Conservation (phyloP, 495 filamentous ascomycete species). For the Podospora comata region DNA sequence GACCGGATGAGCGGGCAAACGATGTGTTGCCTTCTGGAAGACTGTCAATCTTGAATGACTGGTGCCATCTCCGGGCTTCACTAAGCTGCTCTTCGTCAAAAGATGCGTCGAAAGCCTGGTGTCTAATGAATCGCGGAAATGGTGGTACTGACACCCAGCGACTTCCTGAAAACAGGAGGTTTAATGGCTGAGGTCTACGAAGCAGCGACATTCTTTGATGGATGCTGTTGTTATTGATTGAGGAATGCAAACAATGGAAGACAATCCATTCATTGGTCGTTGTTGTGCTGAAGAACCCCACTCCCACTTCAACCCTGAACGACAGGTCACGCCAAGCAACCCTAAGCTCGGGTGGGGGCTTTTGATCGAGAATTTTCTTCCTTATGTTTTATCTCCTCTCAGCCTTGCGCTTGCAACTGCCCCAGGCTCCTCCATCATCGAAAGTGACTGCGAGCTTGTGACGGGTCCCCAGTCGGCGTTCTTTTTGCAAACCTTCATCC, state of each 20-base stretch:
- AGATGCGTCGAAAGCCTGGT: conserved; percentile 39
- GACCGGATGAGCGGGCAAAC: conserved; percentile 85
- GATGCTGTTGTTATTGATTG: background rate
- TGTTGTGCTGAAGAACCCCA: background rate
- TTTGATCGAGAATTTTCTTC: background rate
- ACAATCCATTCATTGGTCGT: background rate
- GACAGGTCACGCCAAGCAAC: background rate
- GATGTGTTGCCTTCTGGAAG: conserved; percentile 68
- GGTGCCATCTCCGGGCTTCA: conserved; percentile 73
- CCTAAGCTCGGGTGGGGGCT: background rate
- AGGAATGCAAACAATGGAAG: background rate
- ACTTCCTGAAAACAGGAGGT: background rate
- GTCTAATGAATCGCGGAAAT: conserved; percentile 26
- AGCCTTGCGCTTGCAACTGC: background rate
- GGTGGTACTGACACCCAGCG: conserved; percentile 5
- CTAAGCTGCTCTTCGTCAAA: conserved; percentile 58
- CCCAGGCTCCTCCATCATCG: background rate
- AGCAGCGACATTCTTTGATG: background rate
- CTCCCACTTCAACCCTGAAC: background rate
- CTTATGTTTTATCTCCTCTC: background rate
- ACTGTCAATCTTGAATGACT: conserved; percentile 55
- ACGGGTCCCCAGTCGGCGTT: background rate
- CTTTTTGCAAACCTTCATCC: background rate
- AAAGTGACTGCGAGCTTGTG: background rate
- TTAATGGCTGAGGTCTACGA: background rate